Evolutionary conservation across 2,329 filamentous ascomycete genomes (phyloP).

Genomic region (Chaetomium globosum): DNA sequence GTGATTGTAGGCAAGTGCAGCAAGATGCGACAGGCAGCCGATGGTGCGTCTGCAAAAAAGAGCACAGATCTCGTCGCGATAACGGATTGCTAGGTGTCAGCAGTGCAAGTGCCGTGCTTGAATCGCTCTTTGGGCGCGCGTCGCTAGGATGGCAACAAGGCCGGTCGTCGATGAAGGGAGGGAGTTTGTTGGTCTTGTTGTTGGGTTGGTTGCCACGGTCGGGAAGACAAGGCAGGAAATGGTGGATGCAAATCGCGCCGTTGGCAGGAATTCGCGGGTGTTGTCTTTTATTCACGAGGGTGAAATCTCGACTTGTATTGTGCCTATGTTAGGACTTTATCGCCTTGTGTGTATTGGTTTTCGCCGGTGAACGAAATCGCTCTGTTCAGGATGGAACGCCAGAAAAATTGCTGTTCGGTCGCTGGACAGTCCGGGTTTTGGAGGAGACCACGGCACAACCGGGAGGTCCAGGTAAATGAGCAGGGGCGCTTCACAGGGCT

Average conservation of each 20-base stretch:
- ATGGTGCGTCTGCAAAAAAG: conserved; percentile 27
- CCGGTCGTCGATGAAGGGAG: conserved; percentile 30
- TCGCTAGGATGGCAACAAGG: conserved; percentile 30
- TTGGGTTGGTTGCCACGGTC: conserved; percentile 34
- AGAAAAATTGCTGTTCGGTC: conserved; percentile 33
- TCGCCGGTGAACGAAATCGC: conserved; percentile 29
- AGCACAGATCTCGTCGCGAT: conserved; percentile 25
- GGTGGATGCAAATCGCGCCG: conserved; percentile 31
- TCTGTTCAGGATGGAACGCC: conserved; percentile 28
- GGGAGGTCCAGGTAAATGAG: conserved; percentile 30
- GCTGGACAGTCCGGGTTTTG: conserved; percentile 33
- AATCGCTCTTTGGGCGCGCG: conserved; percentile 28
- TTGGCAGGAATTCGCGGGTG: conserved; percentile 33
- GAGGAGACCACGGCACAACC: conserved; percentile 31
- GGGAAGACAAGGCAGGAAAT: conserved; percentile 22
- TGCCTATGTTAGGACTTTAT: conserved; percentile 34
- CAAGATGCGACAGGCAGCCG: conserved; percentile 17
- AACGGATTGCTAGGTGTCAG: conserved; percentile 27
- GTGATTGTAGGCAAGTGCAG: conserved; percentile 29
- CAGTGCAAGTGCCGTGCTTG: conserved; percentile 23
- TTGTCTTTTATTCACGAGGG: conserved; percentile 31
- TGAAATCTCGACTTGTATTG: conserved; percentile 25
- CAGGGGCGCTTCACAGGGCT: conserved; percentile 31
- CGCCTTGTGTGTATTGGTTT: conserved; percentile 29
- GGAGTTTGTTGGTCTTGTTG: conserved; percentile 21